phyloP scores from a whole-genome alignment of 1,139 yeast species.

The Suhomyces maxii region DNA sequence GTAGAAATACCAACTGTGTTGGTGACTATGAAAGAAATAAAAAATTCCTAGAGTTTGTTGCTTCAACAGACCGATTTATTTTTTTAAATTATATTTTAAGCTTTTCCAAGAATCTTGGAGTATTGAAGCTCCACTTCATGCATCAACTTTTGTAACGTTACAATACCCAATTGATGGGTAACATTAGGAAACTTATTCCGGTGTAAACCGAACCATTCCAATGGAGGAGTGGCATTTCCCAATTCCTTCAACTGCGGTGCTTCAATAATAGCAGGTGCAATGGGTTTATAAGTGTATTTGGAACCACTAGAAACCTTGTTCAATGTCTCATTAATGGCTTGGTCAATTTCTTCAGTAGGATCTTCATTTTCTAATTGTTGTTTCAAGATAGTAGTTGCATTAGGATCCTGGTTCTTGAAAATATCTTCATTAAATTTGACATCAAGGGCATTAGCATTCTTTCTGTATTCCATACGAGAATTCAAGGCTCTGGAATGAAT shows the following conservation, averaged over 20 bases:
- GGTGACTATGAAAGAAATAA: too few species aligned
- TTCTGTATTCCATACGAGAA: constrained; percentile 36
- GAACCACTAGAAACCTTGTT: constrained; percentile 63
- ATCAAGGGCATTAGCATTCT: constrained; percentile 12
- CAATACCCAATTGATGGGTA: constrained; percentile 77
- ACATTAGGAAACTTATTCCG: constrained; percentile 80
- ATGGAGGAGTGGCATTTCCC: constrained; percentile 96
- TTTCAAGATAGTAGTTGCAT: constrained; percentile 13
- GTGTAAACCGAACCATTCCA: constrained; percentile 96
- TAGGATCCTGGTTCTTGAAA: constrained; percentile 14
- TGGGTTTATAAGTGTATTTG: constrained; percentile 60
- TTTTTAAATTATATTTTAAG: constrained; percentile 18
- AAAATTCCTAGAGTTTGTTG: too few species aligned
- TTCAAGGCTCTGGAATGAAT: constrained; percentile 55
- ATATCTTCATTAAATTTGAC: constrained; percentile 16
- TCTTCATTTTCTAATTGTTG: constrained; percentile 29
- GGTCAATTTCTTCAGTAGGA: constrained; percentile 39
- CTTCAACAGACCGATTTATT: background rate
- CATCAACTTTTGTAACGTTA: constrained; percentile 70
- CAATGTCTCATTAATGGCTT: constrained; percentile 56
- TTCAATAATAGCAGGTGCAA: constrained; percentile 77
- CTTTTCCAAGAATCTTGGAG: constrained; percentile 46
- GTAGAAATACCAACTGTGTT: background rate
- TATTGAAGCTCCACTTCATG: constrained; percentile 59
- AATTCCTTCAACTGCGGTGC: constrained; percentile 87